phyloP scores from a whole-genome alignment of 1,139 yeast genomes.

The Saccharomyces hybrid region DNA sequence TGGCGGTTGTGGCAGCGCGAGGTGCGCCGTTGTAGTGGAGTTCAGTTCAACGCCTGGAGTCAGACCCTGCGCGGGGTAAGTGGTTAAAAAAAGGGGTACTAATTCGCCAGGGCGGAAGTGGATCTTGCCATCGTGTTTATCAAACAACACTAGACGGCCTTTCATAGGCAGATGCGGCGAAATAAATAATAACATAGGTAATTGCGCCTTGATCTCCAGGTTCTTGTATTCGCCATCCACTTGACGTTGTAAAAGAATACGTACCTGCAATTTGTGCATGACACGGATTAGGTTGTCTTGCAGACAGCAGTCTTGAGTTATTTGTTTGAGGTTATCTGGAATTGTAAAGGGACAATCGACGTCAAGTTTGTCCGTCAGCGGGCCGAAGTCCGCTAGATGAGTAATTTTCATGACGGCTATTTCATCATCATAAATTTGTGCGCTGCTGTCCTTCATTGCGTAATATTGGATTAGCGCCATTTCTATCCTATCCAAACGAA shows the following conservation, averaged over 20 bases:
- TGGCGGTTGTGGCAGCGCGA: slow-evolving; percentile 10
- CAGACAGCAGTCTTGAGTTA: slow-evolving; percentile 52
- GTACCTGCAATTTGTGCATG: slow-evolving; percentile 24
- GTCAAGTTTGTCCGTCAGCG: slow-evolving; percentile 30
- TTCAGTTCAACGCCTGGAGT: slow-evolving; percentile 1
- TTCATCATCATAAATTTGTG: slow-evolving; percentile 36
- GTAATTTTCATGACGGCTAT: slow-evolving; percentile 36
- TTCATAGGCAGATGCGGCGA: slow-evolving; percentile 47
- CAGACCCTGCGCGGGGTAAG: background rate
- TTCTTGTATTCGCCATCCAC: slow-evolving; percentile 10
- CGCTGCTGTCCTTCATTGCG: slow-evolving; percentile 34
- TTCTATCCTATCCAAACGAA: slow-evolving; percentile 40
- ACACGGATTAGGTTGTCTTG: slow-evolving; percentile 38
- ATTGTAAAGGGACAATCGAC: slow-evolving; percentile 42
- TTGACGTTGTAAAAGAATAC: slow-evolving; percentile 15
- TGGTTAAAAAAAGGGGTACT: slow-evolving; percentile 18
- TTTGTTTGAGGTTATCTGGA: slow-evolving; percentile 44
- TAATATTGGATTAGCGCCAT: slow-evolving; percentile 50
- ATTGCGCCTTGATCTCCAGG: slow-evolving; percentile 39
- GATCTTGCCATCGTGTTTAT: slow-evolving; percentile 39
- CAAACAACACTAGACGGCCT: slow-evolving; percentile 47
- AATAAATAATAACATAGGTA: slow-evolving; percentile 52
- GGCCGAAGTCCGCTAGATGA: slow-evolving; percentile 31
- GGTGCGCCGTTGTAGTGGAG: slow-evolving; percentile 3
- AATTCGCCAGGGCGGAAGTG: slow-evolving; percentile 37